Evolutionary conservation across 345 rosid genomes (phyloP).

Genomic region (Lepidium africanum): DNA sequence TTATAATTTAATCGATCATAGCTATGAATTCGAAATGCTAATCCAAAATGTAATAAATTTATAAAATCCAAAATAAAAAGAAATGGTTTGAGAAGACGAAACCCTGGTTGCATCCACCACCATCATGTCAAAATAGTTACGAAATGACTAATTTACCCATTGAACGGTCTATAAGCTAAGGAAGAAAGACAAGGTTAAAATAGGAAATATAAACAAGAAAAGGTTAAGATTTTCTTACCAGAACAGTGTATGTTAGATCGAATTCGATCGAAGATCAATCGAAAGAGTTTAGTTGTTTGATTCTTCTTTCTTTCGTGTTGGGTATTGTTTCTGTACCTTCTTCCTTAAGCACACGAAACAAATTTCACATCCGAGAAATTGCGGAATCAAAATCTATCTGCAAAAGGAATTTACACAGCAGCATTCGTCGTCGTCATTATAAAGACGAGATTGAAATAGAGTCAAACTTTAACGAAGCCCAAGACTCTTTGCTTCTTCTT

Average conservation of each 20-base stretch:
- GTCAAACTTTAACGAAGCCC: conserved; percentile 38
- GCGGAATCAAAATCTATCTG: conserved; percentile 14
- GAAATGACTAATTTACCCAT: not conserved
- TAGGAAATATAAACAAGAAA: conserved; percentile 14
- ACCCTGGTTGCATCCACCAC: conserved; percentile 22
- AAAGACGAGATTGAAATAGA: conserved; percentile 20
- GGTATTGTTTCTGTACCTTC: not conserved
- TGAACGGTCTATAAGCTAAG: not conserved
- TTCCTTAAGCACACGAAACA: not conserved
- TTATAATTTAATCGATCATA: too few relatives aligned
- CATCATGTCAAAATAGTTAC: conserved; percentile 11
- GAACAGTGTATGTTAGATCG: conserved; percentile 29
- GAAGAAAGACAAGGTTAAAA: conserved; percentile 13
- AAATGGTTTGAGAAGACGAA: not conserved
- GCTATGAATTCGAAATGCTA: not conserved
- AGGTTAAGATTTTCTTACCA: conserved; percentile 28
- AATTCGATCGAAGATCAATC: conserved; percentile 14
- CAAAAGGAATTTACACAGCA: not conserved
- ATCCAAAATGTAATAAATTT: not conserved
- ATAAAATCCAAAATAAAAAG: not conserved
- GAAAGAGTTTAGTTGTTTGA: conserved; percentile 21
- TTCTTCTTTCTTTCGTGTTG: not conserved
- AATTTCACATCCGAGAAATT: not conserved
- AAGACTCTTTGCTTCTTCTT: conserved; percentile 30
- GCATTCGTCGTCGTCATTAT: conserved; percentile 22